phyloP scores from a whole-genome alignment of 1,284 basidiomycete genomes.

The Sporisorium graminicola region DNA sequence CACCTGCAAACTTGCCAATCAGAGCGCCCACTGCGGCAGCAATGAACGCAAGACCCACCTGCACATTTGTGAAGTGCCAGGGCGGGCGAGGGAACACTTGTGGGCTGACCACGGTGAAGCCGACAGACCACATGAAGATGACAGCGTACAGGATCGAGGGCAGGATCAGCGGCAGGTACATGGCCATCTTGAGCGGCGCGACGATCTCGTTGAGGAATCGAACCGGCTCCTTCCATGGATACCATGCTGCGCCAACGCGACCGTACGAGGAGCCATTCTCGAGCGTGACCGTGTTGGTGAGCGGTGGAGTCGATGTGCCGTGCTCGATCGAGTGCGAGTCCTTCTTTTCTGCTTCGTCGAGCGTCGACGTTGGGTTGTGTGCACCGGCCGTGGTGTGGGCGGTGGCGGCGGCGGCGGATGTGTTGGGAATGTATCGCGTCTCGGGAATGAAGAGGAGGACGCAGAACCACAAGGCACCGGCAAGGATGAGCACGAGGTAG shows the following conservation, averaged over 20 bases:
- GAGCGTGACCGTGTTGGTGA: constrained; percentile 15
- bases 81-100: constrained; percentile 67
- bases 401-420: neutral
- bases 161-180: constrained; percentile 50
- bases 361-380: constrained; percentile 1
- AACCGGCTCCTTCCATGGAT: constrained; percentile 66
- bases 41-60: constrained; percentile 67
- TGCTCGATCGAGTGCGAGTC: constrained; percentile 31
- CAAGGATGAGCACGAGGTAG: constrained; percentile 68
- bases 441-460: constrained; percentile 68
- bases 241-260: constrained; percentile 64
- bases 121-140: constrained; percentile 68
- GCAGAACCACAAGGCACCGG: constrained; percentile 58
- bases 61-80: constrained; percentile 63
- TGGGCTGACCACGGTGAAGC: constrained; percentile 68
- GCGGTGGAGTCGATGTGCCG: constrained; percentile 33
- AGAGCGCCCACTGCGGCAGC: constrained; percentile 67
- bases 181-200: constrained; percentile 58
- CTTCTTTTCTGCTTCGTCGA: constrained; percentile 26
- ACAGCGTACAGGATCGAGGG: constrained; percentile 69
- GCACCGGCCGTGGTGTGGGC: too few relatives aligned
- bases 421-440: constrained; percentile 65
- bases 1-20: constrained; percentile 69
- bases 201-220: constrained; percentile 60
- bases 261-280: constrained; percentile 34